Conservation (phyloP, 768 basidiomycete species). For the Mycena albidolilacea region DNA sequence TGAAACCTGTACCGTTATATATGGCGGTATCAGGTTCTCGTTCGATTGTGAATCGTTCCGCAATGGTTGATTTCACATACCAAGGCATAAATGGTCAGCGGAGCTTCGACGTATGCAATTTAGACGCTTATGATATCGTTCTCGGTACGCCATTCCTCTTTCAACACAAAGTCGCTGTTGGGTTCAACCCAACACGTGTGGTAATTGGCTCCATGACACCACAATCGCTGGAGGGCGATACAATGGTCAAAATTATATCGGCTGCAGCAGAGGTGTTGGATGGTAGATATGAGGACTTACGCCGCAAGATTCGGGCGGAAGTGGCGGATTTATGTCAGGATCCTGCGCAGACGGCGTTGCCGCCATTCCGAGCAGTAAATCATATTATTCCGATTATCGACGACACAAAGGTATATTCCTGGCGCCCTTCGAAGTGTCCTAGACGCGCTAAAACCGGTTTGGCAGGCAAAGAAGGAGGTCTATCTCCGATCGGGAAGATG, state of each 20-base stretch:
- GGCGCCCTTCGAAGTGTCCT: conserved; percentile 49
- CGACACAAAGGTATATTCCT: conserved; percentile 45
- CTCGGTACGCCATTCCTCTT: conserved; percentile 43
- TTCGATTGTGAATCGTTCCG: conserved; percentile 45
- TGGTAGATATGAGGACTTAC: conserved; percentile 23
- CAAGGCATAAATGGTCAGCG: conserved; percentile 42
- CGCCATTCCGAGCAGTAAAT: conserved; percentile 48
- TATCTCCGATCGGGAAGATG: conserved; percentile 50
- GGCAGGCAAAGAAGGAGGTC: conserved; percentile 47
- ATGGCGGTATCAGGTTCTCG: conserved; percentile 51
- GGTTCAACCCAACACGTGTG: conserved; percentile 39
- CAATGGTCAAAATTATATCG: conserved; percentile 1
- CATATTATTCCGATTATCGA: conserved; percentile 52
- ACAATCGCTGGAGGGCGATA: not conserved
- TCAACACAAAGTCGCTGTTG: conserved; percentile 40
- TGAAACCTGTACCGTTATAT: conserved; percentile 47
- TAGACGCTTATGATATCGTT: conserved; percentile 40
- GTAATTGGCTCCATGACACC: conserved; percentile 28
- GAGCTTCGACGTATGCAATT: conserved; percentile 39
- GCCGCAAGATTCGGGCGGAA: conserved; percentile 31
- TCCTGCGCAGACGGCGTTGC: conserved; percentile 36
- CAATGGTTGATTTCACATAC: conserved; percentile 42
- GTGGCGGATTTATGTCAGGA: conserved; percentile 36
- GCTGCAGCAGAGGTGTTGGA: conserved; percentile 1
- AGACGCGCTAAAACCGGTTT: conserved; percentile 44